A percentile compares a stretch with the other conserved stretches of the same genome.
Evolutionary conservation across 2,329 filamentous ascomycete species (phyloP).

Genomic region (Ceratocystis lukuohia): DNA sequence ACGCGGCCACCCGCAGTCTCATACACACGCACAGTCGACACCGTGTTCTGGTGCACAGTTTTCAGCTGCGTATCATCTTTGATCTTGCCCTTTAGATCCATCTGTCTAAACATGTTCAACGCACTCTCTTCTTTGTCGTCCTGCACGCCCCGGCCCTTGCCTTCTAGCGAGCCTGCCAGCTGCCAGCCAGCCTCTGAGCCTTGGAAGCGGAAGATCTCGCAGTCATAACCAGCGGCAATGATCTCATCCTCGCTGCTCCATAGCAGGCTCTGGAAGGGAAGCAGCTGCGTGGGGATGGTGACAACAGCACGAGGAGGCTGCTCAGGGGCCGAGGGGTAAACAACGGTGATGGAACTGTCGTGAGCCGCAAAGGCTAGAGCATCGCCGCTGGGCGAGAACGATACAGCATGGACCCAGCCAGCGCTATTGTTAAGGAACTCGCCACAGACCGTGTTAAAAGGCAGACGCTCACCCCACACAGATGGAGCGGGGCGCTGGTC

Average conservation of each 20-base stretch:
- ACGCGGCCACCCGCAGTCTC: conserved; percentile 52
- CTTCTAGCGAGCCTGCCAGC: conserved; percentile 66
- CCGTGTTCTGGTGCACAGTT: conserved; percentile 93
- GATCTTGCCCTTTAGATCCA: conserved; percentile 91
- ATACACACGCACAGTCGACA: conserved; percentile 70
- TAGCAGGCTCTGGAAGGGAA: conserved; percentile 84
- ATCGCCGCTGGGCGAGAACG: conserved; percentile 84
- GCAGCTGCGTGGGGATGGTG: conserved; percentile 73
- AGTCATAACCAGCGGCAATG: conserved; percentile 83
- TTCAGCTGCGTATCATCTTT: conserved; percentile 89
- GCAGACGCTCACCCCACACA: conserved; percentile 87
- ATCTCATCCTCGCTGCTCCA: conserved; percentile 91
- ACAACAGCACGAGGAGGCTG: conserved; percentile 83
- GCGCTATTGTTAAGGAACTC: conserved; percentile 93
- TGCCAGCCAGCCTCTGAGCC: conserved; percentile 73
- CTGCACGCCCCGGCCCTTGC: conserved; percentile 50
- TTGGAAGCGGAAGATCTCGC: conserved; percentile 78
- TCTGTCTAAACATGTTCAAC: conserved; percentile 95
- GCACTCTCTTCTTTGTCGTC: conserved; percentile 74
- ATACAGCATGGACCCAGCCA: conserved; percentile 88
- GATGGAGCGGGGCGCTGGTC: conserved; percentile 74
- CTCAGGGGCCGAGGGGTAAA: conserved; percentile 84
- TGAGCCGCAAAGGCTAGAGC: conserved; percentile 90
- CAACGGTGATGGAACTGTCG: conserved; percentile 91
- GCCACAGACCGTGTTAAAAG: conserved; percentile 96